Evolutionary conservation across 441 rosid genomes (phyloP), one percentile per base, ranked within the genome.

Genomic region (Dalechampia spathulata): DNA sequence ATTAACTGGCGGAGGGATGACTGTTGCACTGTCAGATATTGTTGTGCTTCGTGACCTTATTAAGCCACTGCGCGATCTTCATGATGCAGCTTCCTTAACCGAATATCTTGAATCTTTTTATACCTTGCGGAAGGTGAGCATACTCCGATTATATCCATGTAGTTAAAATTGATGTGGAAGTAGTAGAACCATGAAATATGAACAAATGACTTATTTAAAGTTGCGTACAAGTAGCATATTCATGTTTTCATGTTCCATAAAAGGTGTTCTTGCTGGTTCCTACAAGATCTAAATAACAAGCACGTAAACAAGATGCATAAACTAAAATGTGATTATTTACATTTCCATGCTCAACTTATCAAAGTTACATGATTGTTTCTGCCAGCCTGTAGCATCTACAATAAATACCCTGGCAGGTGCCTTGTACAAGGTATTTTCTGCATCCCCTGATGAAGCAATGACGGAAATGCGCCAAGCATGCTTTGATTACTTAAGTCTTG

Each of bases 1-100:
- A 2, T 66, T 87, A 55, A 90, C 96, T 1, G 96, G 96, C 21
- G 96, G 98, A 39, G 98, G 98, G 57, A 90, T 87, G 98, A 90
- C 98, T 0, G 96, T 90, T 15, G 96, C 90, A 36, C 63, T 90
- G 48, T 80, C 95, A 15, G 98, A 90, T 63, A 80, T 90, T 3
- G 95, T 87, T 46, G 85, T 87, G 25, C 74, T 85, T 12, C 81
- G 92, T 12, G 64, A 85, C 68, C 94, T 90, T 49, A 86, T 90
- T 5, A 78, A 71, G 68, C 96, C 90, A 16, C 65, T 87, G 13
- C 69, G 23, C 9, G 83, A 83, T 73, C 85, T 87, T 41, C 70
- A 67, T 20, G 86, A 87, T 26, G 83, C 83, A 6, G 55, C 83
- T 19, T 67, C 79, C 19, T 80, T 87, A 16, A 67, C 90, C 82